Evolutionary conservation across 2,329 filamentous ascomycete genomes (phyloP), one percentile per base, ranked within the genome.

Genomic region (Metarhizium anisopliae): DNA sequence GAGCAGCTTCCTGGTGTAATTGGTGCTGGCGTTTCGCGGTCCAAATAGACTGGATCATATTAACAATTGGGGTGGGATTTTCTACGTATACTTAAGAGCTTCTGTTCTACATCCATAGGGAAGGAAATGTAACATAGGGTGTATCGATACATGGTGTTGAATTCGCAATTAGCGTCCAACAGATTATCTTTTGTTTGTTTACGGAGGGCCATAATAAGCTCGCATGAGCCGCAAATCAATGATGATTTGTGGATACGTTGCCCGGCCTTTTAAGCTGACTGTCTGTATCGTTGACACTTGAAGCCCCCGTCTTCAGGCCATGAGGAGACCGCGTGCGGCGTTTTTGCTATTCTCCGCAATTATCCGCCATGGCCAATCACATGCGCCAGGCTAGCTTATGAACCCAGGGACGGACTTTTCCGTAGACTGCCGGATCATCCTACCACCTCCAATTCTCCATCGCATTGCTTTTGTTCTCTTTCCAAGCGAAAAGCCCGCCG

Each of bases 1-100:
- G 85, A 95, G 75, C 87, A 91, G 72, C 77, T 97, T 60, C 94
- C 94, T 0, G 91, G 91, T 63, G 93, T 99, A 8, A 92, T 99
- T 70, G 90, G 91, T n/a, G 94, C 94, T 51, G 94, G 94, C 60
- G 93, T 99, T 42, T 89, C 87, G 61, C 82, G 84, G 57, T 79
- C 85, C 38, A 90, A 86, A 71, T 82, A 66, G 54, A 51, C 45
- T 51, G 29, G 50, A 16, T 42, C 18, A 16, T 50, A 47, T 49
- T 18, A 6, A 13, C 29, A 6, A 50, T 2, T 18, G 18, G 14
- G 2, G 25, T 38, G 55, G 52, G 29, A 55, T 45, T 56, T 50
- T 16, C 8, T 13, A 55, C 56, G 47, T 54, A 58, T 47, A 58
- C 53, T 58, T 57, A 52, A 56, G 56, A 57, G 56, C 53, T 30